These are phyloP conservation scores for Talaromyces wortmannii DNA, from an alignment of 495 filamentous ascomycete species.

Conservation along the genomic window DNA sequence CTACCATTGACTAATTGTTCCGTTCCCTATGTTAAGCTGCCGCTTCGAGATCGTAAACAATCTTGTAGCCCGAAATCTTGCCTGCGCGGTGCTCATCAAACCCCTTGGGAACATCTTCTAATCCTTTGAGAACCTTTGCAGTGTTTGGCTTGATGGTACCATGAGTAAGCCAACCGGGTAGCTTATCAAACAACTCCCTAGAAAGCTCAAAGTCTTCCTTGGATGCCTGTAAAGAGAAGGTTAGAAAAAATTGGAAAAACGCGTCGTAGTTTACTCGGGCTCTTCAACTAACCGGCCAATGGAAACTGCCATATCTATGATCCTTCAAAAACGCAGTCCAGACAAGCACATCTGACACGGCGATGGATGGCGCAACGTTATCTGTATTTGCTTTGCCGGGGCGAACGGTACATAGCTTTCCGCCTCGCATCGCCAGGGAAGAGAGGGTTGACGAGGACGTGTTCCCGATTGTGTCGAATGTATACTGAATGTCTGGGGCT, in stretches of 20 bases:
- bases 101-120: constrained; percentile 11
- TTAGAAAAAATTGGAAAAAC: not conserved
- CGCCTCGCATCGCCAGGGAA: constrained; percentile 8
- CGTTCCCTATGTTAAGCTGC: too few species aligned
- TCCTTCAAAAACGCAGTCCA: constrained; percentile 28
- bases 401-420: constrained; percentile 22
- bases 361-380: constrained; percentile 8
- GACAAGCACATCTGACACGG: constrained; percentile 24
- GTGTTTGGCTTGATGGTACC: constrained; percentile 14
- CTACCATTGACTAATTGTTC: too few species aligned
- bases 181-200: constrained; percentile 17
- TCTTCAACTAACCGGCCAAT: constrained; percentile 18
- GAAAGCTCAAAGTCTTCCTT: constrained; percentile 19
- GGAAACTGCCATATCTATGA: constrained; percentile 15
- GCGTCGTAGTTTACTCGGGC: not conserved
- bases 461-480: constrained; percentile 25
- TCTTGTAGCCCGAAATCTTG: constrained; percentile 19
- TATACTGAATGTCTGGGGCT: constrained; percentile 7
- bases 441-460: constrained; percentile 9
- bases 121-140: constrained; percentile 7
- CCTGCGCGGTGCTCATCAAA: constrained; percentile 20
- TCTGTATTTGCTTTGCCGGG: constrained; percentile 22
- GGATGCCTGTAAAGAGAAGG: constrained; percentile 8
- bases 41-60: constrained; percentile 13
- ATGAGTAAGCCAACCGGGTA: constrained; percentile 17